Percentiles rank a stretch among this genome's conserved stretches.
Conservation (phyloP, 495 filamentous ascomycete species). For the Penicillium roqueforti region DNA sequence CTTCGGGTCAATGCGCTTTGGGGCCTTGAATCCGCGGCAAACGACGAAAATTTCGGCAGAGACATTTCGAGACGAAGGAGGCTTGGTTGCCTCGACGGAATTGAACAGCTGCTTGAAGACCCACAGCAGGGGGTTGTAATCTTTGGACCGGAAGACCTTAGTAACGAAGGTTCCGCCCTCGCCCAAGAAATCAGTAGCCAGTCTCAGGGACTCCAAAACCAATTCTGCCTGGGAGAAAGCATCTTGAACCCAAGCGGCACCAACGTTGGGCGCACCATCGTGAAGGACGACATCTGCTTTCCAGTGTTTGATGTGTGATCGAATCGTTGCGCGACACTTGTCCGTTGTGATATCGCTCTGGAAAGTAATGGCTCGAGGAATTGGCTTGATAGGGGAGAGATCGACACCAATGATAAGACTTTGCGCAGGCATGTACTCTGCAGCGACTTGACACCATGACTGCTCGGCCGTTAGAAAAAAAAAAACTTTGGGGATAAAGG, state of each 20-base stretch:
- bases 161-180: slow-evolving; percentile 95
- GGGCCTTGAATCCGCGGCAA: slow-evolving; percentile 88
- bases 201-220: slow-evolving; percentile 83
- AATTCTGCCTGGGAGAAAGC: slow-evolving; percentile 96
- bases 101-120: slow-evolving; percentile 95
- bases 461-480: slow-evolving; percentile 33
- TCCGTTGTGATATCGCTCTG: slow-evolving; percentile 98
- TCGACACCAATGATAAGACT: slow-evolving; percentile 94
- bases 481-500: not conserved
- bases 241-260: slow-evolving; percentile 97
- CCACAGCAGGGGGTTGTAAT: slow-evolving; percentile 95
- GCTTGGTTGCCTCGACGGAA: slow-evolving; percentile 95
- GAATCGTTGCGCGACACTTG: slow-evolving; percentile 89
- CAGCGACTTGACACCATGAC: slow-evolving; percentile 98
- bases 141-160: slow-evolving; percentile 96
- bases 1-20: slow-evolving; percentile 85
- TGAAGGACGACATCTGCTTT: slow-evolving; percentile 97
- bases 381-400: slow-evolving; percentile 91
- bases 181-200: slow-evolving; percentile 88
- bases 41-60: slow-evolving; percentile 98
- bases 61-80: slow-evolving; percentile 90
- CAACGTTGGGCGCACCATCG: slow-evolving; percentile 97
- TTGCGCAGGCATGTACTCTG: slow-evolving; percentile 87
- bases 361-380: slow-evolving; percentile 88
- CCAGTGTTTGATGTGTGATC: slow-evolving; percentile 90